Base-by-base conservation (phyloP, 768 basidiomycete species). In the Leccinum fibrillosum region DNA sequence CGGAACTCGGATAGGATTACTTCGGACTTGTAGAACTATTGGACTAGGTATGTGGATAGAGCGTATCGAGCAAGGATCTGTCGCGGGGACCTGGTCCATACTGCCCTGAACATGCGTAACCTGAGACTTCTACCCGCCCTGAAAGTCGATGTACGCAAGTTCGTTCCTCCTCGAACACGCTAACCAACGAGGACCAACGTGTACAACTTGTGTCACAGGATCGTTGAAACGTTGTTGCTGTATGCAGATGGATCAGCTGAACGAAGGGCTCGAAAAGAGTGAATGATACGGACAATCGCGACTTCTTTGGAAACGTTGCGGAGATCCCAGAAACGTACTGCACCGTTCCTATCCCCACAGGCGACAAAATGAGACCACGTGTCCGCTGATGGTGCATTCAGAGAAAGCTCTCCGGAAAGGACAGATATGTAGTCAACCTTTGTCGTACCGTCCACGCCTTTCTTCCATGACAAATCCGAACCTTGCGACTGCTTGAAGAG, bases 321-420 rank as follows among this genome's bases (percentile, higher is more conserved):
- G 47, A 80, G 59, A 62, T 83, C 81, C 82, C 82, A 83, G 10
- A 82, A 35, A 12, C 74, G 75, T 21, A 82, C 71, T 37, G 30
- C 55, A 23, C 82, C 81, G 48, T 73, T 72, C 50, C 63, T 72
- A 62, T 77, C 76, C 21, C 81, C 81, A 49, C 75, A 80, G 5
- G 70, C 77, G 61, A 81, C 81, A 23, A 69, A 65, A 49, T 72
- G 63, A 44, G 71, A 67, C 71, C 71, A 71, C 17, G 66, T 63
- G 47, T 62, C 67, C 54, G 65, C 72, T 72, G 26, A 32, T 50
- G 21, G 19, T 3, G 34, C 26, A 28, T 10, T 64, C 48, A 63
- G 51, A 68, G 54, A 21, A 61, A 32, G 52, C 55, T 35, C 63
- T 65, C 62, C 47, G 13, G 9, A 19, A 49, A 23, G 45, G 13